Evolutionary conservation across 1,284 basidiomycete species (phyloP).

Genomic region (Naganishia cerealis): DNA sequence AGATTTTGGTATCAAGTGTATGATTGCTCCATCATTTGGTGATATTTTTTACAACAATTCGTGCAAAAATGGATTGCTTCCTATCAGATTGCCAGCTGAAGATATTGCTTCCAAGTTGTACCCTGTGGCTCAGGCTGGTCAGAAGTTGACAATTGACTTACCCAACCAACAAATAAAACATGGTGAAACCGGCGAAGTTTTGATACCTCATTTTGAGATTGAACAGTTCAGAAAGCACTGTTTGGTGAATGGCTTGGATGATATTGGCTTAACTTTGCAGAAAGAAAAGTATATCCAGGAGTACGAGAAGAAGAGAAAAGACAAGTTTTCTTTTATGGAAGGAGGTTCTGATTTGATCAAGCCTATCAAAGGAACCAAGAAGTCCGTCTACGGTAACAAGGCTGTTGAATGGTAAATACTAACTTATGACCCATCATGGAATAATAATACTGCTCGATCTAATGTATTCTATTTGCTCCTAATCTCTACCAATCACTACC

Average conservation of each 20-base stretch:
- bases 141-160: constrained; percentile 84
- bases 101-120: constrained; percentile 73
- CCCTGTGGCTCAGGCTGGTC: constrained; percentile 74
- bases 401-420: too few relatives aligned
- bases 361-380: too few relatives aligned
- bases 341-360: too few relatives aligned
- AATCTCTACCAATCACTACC: too few relatives aligned
- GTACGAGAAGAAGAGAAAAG: too few relatives aligned
- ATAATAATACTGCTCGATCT: too few relatives aligned
- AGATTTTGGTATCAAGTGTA: constrained; percentile 88
- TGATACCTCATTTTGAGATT: constrained; percentile 72
- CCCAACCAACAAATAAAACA: constrained; percentile 80
- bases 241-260: constrained; percentile 87
- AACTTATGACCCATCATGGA: too few relatives aligned
- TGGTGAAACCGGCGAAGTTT: constrained; percentile 69
- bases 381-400: too few relatives aligned
- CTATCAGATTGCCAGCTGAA: constrained; percentile 72
- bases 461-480: too few relatives aligned
- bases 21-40: constrained; percentile 90
- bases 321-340: too few relatives aligned
- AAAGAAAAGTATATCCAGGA: too few relatives aligned
- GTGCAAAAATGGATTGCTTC: constrained; percentile 96
- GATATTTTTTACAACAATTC: constrained; percentile 79
- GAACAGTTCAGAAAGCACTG: constrained; percentile 89
- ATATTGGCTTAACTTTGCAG: constrained; percentile 86